These are phyloP conservation scores for Linderniella brevidens DNA, from an alignment of 257 asterid genomes.

Conservation along the genomic window DNA sequence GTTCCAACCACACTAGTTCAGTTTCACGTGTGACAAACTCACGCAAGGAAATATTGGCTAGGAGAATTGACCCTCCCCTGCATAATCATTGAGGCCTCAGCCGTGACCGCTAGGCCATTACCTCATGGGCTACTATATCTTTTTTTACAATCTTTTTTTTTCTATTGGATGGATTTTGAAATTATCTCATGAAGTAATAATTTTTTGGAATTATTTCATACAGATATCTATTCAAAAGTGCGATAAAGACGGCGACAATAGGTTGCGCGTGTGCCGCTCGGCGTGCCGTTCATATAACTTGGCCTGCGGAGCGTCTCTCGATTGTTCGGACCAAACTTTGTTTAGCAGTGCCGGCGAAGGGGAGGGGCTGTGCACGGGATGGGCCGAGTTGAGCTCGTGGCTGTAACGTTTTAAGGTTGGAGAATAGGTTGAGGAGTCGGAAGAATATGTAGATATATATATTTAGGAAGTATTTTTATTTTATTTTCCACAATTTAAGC, in stretches of 20 bases:
- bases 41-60: no score
- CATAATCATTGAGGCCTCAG: no score
- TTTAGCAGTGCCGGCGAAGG: constrained; percentile 84
- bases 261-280: constrained; percentile 89
- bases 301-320: constrained; percentile 97
- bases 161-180: neutral
- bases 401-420: constrained; percentile 13
- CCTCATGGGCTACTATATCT: no score
- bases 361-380: constrained; percentile 91
- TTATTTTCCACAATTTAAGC: no score
- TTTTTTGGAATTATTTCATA: constrained; percentile 2
- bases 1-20: no score
- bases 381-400: constrained; percentile 87
- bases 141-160: no score
- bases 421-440: no score
- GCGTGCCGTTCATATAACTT: constrained; percentile 87
- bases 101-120: no score
- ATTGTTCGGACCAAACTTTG: constrained; percentile 89
- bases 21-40: no score
- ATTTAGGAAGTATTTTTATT: no score
- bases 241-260: constrained; percentile 75
- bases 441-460: no score
- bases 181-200: neutral
- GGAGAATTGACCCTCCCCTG: no score
- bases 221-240: constrained; percentile 97